Base-by-base conservation (phyloP, 768 basidiomycete genomes). In the Serendipita sp. region DNA sequence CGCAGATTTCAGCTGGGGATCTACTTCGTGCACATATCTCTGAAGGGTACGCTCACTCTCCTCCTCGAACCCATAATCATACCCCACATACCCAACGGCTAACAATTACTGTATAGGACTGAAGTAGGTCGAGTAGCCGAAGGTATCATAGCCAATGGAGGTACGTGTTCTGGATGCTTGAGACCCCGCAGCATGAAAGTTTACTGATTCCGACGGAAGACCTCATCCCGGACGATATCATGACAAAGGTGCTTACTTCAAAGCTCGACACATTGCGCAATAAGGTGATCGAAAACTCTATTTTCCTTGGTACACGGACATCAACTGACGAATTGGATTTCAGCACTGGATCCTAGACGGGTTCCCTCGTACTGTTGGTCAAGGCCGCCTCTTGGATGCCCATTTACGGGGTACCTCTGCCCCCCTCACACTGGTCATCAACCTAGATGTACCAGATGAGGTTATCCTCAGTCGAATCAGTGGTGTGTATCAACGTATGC, bases 311-410 rank as follows among this genome's bases (percentile, higher is more conserved):
- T n/a, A 28, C 34, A 36, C 4, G 36, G 8, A 65, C 38, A 30
- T 46, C 32, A 10, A 66, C 63, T 52, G 64, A 63, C 5, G 36
- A 32, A 51, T 16, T 51, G 16, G 44, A 15, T 47, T 65, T 5
- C 67, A 92, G 88, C 85, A 89, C 70, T 94, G 92, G 92, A 87
- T 95, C 68, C 73, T 94, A 48, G 93, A 95, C 68, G 93, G 93
- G 34, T 94, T 95, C 70, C 93, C 93, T 63, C 85, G 92, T 44
- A 95, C 91, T 10, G 75, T 91, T 1, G 82, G 79, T n/a, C 92
- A 95, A 73, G 91, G 86, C 2, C 77, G 83, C 72, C 77, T 91
- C 51, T 79, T 95, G 7, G 88, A 94, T 74, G 76, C 78, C 18
- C 82, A 90, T 73, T 81, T 94, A 63, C 79, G 79, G 69, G 78